Percentiles rank a stretch among this genome's conserved stretches.
phyloP scores from a whole-genome alignment of 1,139 yeast species.

The Eremothecium gossypii region DNA sequence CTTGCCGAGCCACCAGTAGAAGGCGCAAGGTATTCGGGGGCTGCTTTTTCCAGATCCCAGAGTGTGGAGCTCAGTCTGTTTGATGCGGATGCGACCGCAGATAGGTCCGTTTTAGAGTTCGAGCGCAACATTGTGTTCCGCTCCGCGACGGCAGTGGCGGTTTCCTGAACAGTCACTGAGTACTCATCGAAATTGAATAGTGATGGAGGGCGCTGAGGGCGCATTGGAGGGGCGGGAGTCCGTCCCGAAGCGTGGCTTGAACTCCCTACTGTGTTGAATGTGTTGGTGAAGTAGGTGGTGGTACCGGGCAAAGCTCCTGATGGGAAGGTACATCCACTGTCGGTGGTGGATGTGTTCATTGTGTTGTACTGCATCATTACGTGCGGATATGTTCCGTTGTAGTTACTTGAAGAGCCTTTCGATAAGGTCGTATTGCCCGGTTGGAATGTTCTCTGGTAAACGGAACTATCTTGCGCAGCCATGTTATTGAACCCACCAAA shows the following conservation, averaged over 20 bases:
- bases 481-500: neutral
- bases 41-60: slow-evolving; percentile 3
- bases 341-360: neutral
- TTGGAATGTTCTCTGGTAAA: neutral
- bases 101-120: neutral
- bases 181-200: neutral
- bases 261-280: neutral
- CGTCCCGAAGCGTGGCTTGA: neutral
- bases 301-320: neutral
- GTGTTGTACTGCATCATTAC: neutral
- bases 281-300: neutral
- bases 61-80: slow-evolving; percentile 1
- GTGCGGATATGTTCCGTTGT: neutral
- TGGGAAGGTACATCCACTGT: neutral
- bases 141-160: neutral
- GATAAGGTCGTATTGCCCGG: neutral
- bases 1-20: slow-evolving; percentile 3
- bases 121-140: neutral
- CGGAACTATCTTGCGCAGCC: neutral
- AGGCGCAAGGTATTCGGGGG: neutral
- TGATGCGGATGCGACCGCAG: neutral
- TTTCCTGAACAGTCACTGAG: neutral
- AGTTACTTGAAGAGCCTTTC: neutral
- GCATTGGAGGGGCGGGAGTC: neutral
- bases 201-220: neutral